Percentiles rank a stretch among this genome's conserved stretches.
These are phyloP conservation scores for Diaporthe batatas DNA, from an alignment of 2,329 filamentous ascomycete genomes.

Conservation along the genomic window DNA sequence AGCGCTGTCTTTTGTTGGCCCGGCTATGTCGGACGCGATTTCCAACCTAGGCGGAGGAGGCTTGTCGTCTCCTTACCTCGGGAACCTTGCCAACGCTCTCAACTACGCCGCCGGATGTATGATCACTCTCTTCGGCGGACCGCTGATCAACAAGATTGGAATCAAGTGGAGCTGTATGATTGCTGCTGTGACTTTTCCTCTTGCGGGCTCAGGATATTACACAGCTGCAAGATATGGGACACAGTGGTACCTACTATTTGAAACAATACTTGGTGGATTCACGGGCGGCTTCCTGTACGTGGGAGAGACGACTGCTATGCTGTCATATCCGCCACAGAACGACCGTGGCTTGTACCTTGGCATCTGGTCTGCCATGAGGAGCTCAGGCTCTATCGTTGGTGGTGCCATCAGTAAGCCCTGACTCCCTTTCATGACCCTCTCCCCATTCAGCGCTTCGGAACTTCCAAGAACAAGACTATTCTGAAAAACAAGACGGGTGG, in stretches of 20 bases:
- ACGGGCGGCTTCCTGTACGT: conserved; percentile 50
- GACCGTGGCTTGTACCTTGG: conserved; percentile 52
- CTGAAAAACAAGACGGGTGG: neutral
- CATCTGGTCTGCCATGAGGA: conserved; percentile 52
- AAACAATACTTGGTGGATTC: conserved; percentile 46
- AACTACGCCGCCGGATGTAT: conserved; percentile 40
- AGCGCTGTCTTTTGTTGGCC: conserved; percentile 40
- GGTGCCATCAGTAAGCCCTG: conserved; percentile 48
- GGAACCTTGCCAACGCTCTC: conserved; percentile 37
- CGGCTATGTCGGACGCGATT: conserved; percentile 41
- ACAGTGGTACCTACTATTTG: conserved; percentile 50
- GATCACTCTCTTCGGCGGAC: conserved; percentile 49
- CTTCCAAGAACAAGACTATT: neutral
- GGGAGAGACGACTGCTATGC: conserved; percentile 53
- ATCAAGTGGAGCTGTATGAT: conserved; percentile 55
- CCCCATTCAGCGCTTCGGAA: neutral
- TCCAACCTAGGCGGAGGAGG: conserved; percentile 42
- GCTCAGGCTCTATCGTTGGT: conserved; percentile 51
- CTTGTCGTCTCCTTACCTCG: conserved; percentile 40
- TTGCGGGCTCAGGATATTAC: conserved; percentile 53
- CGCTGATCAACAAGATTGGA: conserved; percentile 55
- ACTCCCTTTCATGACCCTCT: neutral
- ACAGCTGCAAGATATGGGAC: conserved; percentile 49
- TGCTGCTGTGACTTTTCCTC: conserved; percentile 51
- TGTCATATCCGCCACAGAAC: conserved; percentile 52